Conservation (phyloP, 1,139 yeast species). For the Geotrichum siamense region DNA sequence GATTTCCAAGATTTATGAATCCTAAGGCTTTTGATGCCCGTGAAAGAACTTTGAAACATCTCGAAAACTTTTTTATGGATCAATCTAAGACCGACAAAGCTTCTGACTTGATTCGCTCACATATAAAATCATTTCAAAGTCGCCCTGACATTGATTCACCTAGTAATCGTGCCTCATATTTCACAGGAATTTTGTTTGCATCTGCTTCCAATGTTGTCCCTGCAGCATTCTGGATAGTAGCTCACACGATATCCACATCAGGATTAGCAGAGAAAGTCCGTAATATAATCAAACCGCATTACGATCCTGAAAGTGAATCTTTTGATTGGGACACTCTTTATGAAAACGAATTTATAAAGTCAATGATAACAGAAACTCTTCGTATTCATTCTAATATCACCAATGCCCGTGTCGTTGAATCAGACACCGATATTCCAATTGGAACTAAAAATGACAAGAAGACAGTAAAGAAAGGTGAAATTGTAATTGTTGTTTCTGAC, state of each 20-base stretch:
- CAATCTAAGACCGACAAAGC: background rate
- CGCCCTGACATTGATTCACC: background rate
- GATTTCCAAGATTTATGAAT: constrained; percentile 12
- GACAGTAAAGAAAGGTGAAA: constrained; percentile 13
- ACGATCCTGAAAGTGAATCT: constrained; percentile 13
- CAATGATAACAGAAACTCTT: constrained; percentile 19
- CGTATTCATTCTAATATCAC: constrained; percentile 18
- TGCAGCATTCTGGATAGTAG: constrained; percentile 21
- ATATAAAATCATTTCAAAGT: constrained; percentile 8
- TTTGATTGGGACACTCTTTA: constrained; percentile 19
- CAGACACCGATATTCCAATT: constrained; percentile 11
- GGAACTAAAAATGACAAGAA: constrained; percentile 6
- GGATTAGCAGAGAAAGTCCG: constrained; percentile 13
- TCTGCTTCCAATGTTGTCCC: constrained; percentile 18
- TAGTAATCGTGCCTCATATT: constrained; percentile 11
- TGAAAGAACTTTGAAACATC: constrained; percentile 7
- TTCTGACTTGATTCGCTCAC: constrained; percentile 9
- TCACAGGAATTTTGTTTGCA: constrained; percentile 16
- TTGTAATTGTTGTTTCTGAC: constrained; percentile 8
- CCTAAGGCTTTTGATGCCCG: constrained; percentile 15
- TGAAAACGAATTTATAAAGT: constrained; percentile 14
- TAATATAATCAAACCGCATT: constrained; percentile 14
- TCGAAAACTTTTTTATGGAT: constrained; percentile 9
- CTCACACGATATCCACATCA: constrained; percentile 15
- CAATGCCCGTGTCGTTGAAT: constrained; percentile 11